A percentile compares a stretch with the other conserved stretches of the same genome.
These are phyloP conservation scores for Fomitopsis palustris DNA, from an alignment of 1,284 basidiomycete genomes.

Conservation along the genomic window DNA sequence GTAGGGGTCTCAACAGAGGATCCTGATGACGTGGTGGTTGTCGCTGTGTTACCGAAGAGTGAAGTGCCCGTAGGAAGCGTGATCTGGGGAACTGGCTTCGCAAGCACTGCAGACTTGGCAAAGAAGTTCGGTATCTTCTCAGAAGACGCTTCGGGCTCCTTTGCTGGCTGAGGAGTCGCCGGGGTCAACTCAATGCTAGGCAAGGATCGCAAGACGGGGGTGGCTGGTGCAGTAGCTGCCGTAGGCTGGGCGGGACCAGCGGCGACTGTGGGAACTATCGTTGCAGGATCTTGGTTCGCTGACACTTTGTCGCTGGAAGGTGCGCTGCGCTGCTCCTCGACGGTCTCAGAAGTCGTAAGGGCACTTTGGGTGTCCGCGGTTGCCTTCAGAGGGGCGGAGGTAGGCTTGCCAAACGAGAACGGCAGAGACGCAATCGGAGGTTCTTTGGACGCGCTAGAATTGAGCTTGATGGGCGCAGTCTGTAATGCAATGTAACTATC, in stretches of 20 bases:
- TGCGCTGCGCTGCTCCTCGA: not conserved
- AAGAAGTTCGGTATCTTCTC: constrained; percentile 51
- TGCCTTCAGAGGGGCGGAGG: not conserved
- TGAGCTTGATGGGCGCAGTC: constrained; percentile 24
- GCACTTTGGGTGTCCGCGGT: not conserved
- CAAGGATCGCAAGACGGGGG: constrained; percentile 14
- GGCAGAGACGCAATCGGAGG: constrained; percentile 61
- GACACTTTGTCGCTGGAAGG: not conserved
- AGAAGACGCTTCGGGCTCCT: constrained; percentile 7
- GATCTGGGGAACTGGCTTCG: constrained; percentile 24
- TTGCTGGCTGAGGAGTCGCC: constrained; percentile 11
- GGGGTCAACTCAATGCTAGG: constrained; percentile 24
- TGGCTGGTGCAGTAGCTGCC: constrained; percentile 6
- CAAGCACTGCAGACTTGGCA: constrained; percentile 32
- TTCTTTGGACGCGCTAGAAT: constrained; percentile 47
- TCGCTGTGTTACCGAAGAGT: not conserved
- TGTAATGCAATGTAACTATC: constrained; percentile 11
- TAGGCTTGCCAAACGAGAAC: constrained; percentile 53
- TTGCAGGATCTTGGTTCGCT: constrained; percentile 1
- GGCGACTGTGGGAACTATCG: constrained; percentile 9
- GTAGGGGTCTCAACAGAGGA: not conserved
- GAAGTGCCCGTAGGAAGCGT: constrained; percentile 11
- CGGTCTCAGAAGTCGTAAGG: not conserved
- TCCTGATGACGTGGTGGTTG: not conserved
- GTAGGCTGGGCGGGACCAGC: not conserved